Percentiles rank a stretch among this genome's conserved stretches.
Conservation (phyloP, 2,329 filamentous ascomycete species). For the Penicillium sp. region DNA sequence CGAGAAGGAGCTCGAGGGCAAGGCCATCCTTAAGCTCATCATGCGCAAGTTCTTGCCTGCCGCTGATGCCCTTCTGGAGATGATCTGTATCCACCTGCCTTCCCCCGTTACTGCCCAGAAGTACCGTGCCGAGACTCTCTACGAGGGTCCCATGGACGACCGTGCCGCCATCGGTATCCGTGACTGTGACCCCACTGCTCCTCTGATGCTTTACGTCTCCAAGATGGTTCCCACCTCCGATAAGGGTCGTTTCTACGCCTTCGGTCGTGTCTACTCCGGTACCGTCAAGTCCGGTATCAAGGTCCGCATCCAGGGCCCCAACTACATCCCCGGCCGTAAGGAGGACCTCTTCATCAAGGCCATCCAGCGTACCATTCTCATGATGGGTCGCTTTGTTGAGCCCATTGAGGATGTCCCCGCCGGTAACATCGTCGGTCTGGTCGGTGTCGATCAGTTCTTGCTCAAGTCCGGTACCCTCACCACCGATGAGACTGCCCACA, state of each 20-base stretch:
- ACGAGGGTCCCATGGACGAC: constrained; percentile 95
- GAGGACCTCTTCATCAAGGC: constrained; percentile 99
- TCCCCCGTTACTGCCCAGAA: constrained; percentile 93
- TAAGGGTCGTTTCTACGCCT: constrained; percentile 99
- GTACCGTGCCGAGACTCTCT: constrained; percentile 98
- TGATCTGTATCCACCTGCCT: constrained; percentile 99
- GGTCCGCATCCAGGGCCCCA: constrained; percentile 99
- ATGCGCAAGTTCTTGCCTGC: constrained; percentile 99
- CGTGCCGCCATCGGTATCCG: constrained; percentile 93
- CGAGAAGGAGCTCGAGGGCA: constrained; percentile 93
- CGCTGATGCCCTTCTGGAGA: constrained; percentile 96
- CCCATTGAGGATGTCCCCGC: constrained; percentile 98
- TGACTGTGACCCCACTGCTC: constrained; percentile 95
- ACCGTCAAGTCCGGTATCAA: constrained; percentile 96
- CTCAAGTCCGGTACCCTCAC: constrained; percentile 99
- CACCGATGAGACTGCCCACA: constrained; percentile 96
- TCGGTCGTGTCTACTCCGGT: constrained; percentile 99
- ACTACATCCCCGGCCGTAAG: constrained; percentile 98
- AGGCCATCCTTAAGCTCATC: constrained; percentile 94
- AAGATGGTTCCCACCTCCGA: constrained; percentile 99
- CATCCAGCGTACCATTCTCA: constrained; percentile 98
- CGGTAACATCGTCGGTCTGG: constrained; percentile 99
- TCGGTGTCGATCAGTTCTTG: constrained; percentile 99
- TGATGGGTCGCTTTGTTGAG: constrained; percentile 99
- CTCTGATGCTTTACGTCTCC: constrained; percentile 99